Percentiles rank a stretch among this genome's conserved stretches.
Evolutionary conservation across 140 eudicot species (phyloP).

Genomic region (Flaveria floridana): DNA sequence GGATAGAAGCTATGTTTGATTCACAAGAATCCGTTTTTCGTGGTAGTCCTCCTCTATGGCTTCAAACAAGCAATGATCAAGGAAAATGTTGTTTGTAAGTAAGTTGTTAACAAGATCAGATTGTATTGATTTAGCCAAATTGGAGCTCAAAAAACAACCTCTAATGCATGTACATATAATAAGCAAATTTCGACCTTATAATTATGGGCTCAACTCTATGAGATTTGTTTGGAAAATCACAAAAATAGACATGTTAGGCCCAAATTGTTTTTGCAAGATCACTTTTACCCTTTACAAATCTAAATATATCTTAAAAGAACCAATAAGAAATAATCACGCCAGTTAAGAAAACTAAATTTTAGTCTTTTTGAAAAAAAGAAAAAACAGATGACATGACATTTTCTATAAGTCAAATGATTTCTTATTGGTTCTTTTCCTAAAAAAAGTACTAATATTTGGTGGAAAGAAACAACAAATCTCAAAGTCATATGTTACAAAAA

Average conservation of each 20-base stretch:
- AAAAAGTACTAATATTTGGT: not conserved
- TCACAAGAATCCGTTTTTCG: conserved; percentile 27
- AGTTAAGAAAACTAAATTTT: too few relatives aligned
- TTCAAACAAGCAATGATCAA: conserved; percentile 24
- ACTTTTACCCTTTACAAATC: too few relatives aligned
- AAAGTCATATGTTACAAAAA: conserved; percentile 32
- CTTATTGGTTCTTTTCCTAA: too few relatives aligned
- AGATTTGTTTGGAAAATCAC: too few relatives aligned
- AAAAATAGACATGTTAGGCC: too few relatives aligned
- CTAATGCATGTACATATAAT: not conserved
- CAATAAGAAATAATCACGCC: too few relatives aligned
- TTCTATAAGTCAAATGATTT: too few relatives aligned
- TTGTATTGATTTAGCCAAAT: not conserved
- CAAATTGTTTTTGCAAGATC: too few relatives aligned
- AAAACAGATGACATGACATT: too few relatives aligned
- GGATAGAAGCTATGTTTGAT: conserved; percentile 16
- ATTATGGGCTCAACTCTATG: not conserved
- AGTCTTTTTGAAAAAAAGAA: too few relatives aligned
- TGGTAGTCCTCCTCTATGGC: conserved; percentile 37
- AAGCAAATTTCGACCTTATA: not conserved
- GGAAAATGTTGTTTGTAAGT: not conserved
- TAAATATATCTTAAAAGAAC: too few relatives aligned
- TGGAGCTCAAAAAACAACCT: not conserved
- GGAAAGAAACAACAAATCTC: conserved; percentile 29
- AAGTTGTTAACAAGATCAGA: not conserved